Conservation (phyloP, 176 grass and related monocot genomes). For the Oryza glumipatula region DNA sequence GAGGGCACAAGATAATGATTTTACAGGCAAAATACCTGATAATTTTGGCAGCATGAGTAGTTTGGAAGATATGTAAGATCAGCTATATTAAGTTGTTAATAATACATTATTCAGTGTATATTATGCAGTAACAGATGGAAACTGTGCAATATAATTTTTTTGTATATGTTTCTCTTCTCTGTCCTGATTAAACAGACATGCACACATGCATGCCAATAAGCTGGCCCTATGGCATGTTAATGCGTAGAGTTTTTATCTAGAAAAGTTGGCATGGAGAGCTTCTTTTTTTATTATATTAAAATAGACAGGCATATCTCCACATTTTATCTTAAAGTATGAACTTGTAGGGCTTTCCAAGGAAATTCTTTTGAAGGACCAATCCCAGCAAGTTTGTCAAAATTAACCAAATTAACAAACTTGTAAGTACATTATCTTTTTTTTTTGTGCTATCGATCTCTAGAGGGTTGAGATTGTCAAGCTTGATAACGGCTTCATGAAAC, state of each 20-base stretch:
- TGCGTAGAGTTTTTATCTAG: neutral
- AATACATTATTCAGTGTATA: neutral
- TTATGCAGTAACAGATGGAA: neutral
- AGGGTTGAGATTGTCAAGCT: constrained; percentile 1
- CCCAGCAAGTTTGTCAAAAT: constrained; percentile 42
- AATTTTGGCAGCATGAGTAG: constrained; percentile 49
- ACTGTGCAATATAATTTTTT: neutral
- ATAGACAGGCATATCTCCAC: neutral
- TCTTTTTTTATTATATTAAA: neutral
- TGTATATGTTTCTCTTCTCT: neutral
- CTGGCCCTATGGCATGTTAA: neutral
- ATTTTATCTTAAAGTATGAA: constrained; percentile 11
- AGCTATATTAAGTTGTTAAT: neutral
- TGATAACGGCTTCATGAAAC: neutral
- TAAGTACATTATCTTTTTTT: constrained; percentile 27
- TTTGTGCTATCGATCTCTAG: neutral
- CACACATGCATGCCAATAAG: neutral
- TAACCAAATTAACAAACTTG: constrained; percentile 38
- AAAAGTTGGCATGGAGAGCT: neutral
- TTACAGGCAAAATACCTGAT: constrained; percentile 59
- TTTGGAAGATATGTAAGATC: constrained; percentile 36
- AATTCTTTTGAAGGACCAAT: constrained; percentile 55
- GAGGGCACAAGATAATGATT: constrained; percentile 48
- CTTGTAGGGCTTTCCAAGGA: constrained; percentile 42
- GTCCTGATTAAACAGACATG: neutral